Percentiles rank a stretch among this genome's conserved stretches.
Conservation (phyloP, 2,329 filamentous ascomycete genomes). For the Arthrobotrys iridis region DNA sequence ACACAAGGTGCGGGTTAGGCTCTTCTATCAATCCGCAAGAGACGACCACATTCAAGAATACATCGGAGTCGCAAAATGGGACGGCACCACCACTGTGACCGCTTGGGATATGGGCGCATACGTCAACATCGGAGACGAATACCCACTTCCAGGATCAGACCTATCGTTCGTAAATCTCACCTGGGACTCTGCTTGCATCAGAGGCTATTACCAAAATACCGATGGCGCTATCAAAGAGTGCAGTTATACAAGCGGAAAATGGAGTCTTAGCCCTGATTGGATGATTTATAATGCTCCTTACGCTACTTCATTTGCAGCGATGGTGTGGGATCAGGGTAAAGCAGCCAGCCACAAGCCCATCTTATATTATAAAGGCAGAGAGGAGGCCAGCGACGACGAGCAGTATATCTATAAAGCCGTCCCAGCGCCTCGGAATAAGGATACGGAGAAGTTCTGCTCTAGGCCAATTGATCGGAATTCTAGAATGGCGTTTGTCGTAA, state of each 20-base stretch:
- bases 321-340: background rate
- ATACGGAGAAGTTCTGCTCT: background rate
- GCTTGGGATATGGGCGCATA: background rate
- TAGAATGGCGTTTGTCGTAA: background rate
- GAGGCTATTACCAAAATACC: constrained; percentile 1
- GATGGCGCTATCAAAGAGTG: background rate
- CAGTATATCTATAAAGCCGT: background rate
- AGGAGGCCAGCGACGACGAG: background rate
- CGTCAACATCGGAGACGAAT: background rate
- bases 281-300: background rate
- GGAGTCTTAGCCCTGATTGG: background rate
- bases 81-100: background rate
- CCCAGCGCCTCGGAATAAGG: background rate
- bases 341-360: background rate
- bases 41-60: constrained; percentile 4
- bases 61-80: background rate
- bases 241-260: background rate
- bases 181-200: background rate
- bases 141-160: background rate
- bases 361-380: background rate
- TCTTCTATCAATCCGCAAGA: constrained; percentile 4
- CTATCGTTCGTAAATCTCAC: constrained; percentile 1
- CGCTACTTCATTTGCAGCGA: background rate
- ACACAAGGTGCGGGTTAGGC: background rate
- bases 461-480: background rate